Conservation (phyloP, 2,329 filamentous ascomycete species). For the Graphium sp. region DNA sequence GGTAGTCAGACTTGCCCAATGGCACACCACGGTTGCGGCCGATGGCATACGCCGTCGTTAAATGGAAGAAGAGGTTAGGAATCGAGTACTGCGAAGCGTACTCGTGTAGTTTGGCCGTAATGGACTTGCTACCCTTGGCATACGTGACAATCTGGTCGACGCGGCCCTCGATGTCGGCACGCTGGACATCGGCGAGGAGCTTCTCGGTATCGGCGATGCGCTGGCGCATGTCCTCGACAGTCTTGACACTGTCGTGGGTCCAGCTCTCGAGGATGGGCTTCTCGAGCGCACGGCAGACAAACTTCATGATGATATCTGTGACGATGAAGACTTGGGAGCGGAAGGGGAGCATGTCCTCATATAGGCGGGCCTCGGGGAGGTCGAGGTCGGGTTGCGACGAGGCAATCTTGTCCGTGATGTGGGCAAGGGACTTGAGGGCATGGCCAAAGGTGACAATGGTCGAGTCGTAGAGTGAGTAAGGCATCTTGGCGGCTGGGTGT, state of each 20-base stretch:
- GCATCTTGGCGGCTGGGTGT: constrained; percentile 6
- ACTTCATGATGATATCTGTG: constrained; percentile 13
- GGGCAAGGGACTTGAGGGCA: constrained; percentile 8
- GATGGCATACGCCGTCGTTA: constrained; percentile 40
- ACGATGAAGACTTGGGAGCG: constrained; percentile 19
- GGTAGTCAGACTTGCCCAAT: constrained; percentile 43
- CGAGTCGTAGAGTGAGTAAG: constrained; percentile 12
- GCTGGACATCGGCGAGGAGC: constrained; percentile 15
- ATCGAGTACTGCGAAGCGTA: constrained; percentile 31
- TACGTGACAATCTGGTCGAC: constrained; percentile 12
- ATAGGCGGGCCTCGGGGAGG: constrained; percentile 15
- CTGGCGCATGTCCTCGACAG: constrained; percentile 15
- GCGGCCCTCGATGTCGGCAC: constrained; percentile 15
- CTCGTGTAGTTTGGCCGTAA: constrained; percentile 12
- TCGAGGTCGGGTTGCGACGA: constrained; percentile 10
- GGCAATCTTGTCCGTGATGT: constrained; percentile 11
- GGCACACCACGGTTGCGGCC: constrained; percentile 42
- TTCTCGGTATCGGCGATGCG: constrained; percentile 15
- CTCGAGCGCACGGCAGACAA: constrained; percentile 14
- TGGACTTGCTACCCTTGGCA: constrained; percentile 10
- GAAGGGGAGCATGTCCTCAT: constrained; percentile 24
- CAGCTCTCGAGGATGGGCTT: constrained; percentile 11
- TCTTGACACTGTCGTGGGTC: constrained; percentile 12
- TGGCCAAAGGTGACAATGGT: constrained; percentile 9
- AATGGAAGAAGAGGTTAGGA: constrained; percentile 50